Conservation (phyloP, 768 basidiomycete species). For the Tephrocybe sp. region DNA sequence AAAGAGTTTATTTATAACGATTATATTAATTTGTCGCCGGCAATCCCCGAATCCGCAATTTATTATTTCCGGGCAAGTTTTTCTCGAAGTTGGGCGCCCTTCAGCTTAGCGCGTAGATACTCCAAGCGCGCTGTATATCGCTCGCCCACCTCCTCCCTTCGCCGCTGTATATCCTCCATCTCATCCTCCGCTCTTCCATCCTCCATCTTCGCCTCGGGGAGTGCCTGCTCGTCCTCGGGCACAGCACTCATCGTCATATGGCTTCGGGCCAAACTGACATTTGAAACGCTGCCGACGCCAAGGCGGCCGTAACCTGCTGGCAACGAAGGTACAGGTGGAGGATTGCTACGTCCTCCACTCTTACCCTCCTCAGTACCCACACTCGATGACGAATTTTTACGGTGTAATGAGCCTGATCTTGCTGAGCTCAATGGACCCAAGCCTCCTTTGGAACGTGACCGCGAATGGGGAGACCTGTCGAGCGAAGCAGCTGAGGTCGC, state of each 20-base stretch:
- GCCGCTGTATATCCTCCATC: conserved; percentile 65
- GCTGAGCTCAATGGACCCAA: conserved; percentile 20
- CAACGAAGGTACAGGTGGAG: conserved; percentile 36
- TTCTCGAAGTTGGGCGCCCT: conserved; percentile 82
- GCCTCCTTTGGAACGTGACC: conserved; percentile 32
- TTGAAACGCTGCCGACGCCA: conserved; percentile 34
- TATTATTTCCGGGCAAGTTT: conserved; percentile 65
- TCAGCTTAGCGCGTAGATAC: conserved; percentile 77
- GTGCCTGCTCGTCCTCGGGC: conserved; percentile 41
- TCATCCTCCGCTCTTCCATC: conserved; percentile 47
- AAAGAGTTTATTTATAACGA: conserved; percentile 10
- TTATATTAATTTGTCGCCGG: conserved; percentile 14
- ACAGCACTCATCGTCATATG: conserved; percentile 52
- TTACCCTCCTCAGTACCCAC: conserved; percentile 42
- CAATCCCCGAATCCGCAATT: conserved; percentile 20
- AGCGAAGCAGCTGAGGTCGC: conserved; percentile 46
- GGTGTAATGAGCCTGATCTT: conserved; percentile 39
- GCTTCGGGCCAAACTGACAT: conserved; percentile 50
- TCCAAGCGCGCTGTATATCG: conserved; percentile 77
- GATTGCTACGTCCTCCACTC: conserved; percentile 16
- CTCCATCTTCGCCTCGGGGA: conserved; percentile 24
- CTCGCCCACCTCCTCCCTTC: conserved; percentile 65
- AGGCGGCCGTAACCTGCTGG: conserved; percentile 29
- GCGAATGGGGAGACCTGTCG: conserved; percentile 43
- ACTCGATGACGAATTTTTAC: conserved; percentile 64